Conservation (phyloP, 176 grass and related monocot genomes). For the Saccharum officinarum region DNA sequence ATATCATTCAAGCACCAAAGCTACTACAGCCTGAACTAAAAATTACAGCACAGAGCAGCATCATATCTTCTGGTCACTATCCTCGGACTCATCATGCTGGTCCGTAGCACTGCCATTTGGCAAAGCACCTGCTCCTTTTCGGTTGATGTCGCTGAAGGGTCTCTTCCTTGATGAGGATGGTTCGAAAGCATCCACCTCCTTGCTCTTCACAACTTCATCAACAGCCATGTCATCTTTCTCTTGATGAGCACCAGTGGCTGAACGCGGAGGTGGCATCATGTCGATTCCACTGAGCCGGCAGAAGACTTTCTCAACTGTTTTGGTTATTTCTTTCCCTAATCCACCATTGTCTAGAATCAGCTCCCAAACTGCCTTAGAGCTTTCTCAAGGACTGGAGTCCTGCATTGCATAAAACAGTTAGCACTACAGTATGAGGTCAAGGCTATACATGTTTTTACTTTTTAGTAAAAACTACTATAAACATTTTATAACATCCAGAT, state of each 20-base stretch:
- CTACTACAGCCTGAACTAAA: slow-evolving; percentile 20
- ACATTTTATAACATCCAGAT: background rate
- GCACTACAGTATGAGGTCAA: background rate
- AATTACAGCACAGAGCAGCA: background rate
- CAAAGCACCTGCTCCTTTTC: slow-evolving; percentile 27
- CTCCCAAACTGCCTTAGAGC: slow-evolving; percentile 94
- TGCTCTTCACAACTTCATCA: slow-evolving; percentile 46
- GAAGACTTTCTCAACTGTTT: slow-evolving; percentile 89
- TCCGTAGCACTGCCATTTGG: slow-evolving; percentile 37
- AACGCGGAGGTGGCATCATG: slow-evolving; percentile 34
- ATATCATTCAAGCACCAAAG: slow-evolving; percentile 14
- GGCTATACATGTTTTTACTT: background rate
- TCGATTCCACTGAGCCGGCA: slow-evolving; percentile 56
- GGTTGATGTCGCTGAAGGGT: slow-evolving; percentile 33
- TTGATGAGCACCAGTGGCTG: slow-evolving; percentile 26
- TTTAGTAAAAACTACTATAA: background rate
- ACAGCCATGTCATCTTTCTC: slow-evolving; percentile 32
- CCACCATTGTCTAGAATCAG: slow-evolving; percentile 71
- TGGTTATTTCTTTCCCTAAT: slow-evolving; percentile 83
- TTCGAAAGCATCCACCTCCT: slow-evolving; percentile 34
- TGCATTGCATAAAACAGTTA: slow-evolving; percentile 49
- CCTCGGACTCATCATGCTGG: slow-evolving; percentile 39
- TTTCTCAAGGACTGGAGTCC: slow-evolving; percentile 94
- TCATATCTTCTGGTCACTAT: slow-evolving; percentile 39
- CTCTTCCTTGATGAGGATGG: slow-evolving; percentile 62